Percentiles rank a stretch among this genome's conserved stretches.
These are phyloP conservation scores for Pseudopyrenochaeta lycopersici DNA, from an alignment of 2,329 filamentous ascomycete genomes.

Conservation along the genomic window DNA sequence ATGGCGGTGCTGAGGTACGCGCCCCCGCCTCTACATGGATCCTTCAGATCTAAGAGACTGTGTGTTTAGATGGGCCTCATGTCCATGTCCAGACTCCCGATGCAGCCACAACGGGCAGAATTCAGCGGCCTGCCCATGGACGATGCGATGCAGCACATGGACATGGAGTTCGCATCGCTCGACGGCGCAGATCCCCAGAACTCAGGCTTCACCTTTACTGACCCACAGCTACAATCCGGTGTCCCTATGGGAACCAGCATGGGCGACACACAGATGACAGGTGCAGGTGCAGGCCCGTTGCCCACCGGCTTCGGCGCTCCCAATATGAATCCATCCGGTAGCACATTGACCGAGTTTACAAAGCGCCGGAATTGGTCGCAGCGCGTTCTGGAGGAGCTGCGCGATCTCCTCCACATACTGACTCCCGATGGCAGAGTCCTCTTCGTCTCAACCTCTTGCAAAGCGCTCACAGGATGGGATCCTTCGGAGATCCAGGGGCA, in stretches of 20 bases:
- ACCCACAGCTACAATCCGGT: constrained; percentile 36
- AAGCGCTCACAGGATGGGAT: constrained; percentile 77
- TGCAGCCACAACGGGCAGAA: constrained; percentile 36
- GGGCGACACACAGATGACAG: constrained; percentile 49
- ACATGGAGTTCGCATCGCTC: constrained; percentile 53
- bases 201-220: constrained; percentile 31
- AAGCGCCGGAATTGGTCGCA: constrained; percentile 83
- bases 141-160: constrained; percentile 55
- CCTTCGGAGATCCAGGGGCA: constrained; percentile 74
- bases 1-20: constrained; percentile 45
- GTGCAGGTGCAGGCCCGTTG: constrained; percentile 63
- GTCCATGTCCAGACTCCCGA: constrained; percentile 28
- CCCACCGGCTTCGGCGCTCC: constrained; percentile 63
- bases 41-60: constrained; percentile 28
- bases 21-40: constrained; percentile 14
- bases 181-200: constrained; percentile 34
- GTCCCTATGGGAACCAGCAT: constrained; percentile 34
- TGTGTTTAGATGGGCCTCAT: constrained; percentile 41
- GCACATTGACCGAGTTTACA: constrained; percentile 71
- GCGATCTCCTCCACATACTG: constrained; percentile 87
- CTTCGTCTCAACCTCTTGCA: constrained; percentile 84
- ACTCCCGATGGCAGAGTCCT: constrained; percentile 84
- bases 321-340: constrained; percentile 55
- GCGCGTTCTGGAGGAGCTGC: constrained; percentile 87
- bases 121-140: constrained; percentile 51